Evolutionary conservation across 164 flowering plant species (phyloP), one percentile per base, ranked within the genome.

Genomic region (Saururus chinensis): DNA sequence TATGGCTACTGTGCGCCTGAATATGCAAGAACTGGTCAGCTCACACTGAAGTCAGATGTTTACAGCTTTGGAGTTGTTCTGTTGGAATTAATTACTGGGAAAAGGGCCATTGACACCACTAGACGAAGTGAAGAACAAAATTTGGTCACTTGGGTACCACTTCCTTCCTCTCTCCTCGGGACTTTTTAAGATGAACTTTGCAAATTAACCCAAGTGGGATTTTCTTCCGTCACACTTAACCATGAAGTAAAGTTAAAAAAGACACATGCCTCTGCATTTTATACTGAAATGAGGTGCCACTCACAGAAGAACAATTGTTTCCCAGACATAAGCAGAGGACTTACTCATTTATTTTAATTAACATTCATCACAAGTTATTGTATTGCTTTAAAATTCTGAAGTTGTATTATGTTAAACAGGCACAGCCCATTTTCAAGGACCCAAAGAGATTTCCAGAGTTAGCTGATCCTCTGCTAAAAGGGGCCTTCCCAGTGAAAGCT

Each of bases 1-100:
- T 85, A 83, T 59, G 91, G 91, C 10, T 85, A 81, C 40, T 76
- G 78, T 62, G 88, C 92, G 35, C 92, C 92, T 0, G 92, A 86
- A 62, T 84, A 79, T 78, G 62, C 73, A 52, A 77, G 75, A 74
- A 57, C 75, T 9, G 84, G 82, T 57, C 65, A 82, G 48, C 77
- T 86, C 42, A 82, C 88, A 1, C 6, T 77, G 55, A 82, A 81
- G 60, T 80, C 92, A 13, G 87, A 86, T 69, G 82, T 86, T 0
- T 86, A 80, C 63, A 84, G 88, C 63, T 86, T 83, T 64, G 88
- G 92, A 57, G 87, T 86, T 52, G 80, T 86, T 65, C 40, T 86
- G 19, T 64, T 86, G 51, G 92, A 86, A 65, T 74, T 86, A 55
- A 79, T 86, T 45, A 79, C 92, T 0, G 92, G 92, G 19, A 71